Evolutionary conservation across 352 stramenopile species (phyloP), one percentile per base, ranked within the genome.

Genomic region (Phytophthora fragariaefolia): DNA sequence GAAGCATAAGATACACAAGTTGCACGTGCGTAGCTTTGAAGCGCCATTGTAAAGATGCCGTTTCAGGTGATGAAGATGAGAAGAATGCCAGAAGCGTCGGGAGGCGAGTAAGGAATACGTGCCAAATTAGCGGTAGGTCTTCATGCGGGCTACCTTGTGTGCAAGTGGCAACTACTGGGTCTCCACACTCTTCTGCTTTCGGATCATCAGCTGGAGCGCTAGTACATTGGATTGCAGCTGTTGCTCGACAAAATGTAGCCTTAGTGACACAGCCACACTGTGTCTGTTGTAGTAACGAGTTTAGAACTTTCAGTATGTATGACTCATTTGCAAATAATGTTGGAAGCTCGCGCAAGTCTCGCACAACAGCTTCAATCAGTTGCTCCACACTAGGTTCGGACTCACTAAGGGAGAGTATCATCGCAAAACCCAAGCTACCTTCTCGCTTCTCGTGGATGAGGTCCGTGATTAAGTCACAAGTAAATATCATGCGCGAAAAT

Each of bases 401-500:
- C 9, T 80, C 57, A 26, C 66, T 69, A 5, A 72, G 65, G n/a
- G 71, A 76, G 13, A 90, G 54, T 6, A 91, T 76, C 45, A 89
- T 71, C 17, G 75, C 76, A 48, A 73, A 86, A 3, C 85, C 85
- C 28, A 92, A 43, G 49, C 74, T 90, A 2, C 80, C 80, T 24
- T 78, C 78, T 17, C 85, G 76, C 2, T 78, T 72, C 42, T 93
- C 85, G 47, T 93, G 85, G 59, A 93, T 89, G 43, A 93, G 49
- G 58, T 92, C 85, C 0, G 85, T 93, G 17, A 93, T 51, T 52
- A 93, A 66, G 58, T 93, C 85, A 49, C 85, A 93, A 26, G 83
- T 91, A 69, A 90, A 92, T 20, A 93, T 40, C 85, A 93, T 92
- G 9, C 84, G 82, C 2, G 79, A 65, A 54, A 93, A 93, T 28